A percentile compares a stretch with the other conserved stretches of the same genome.
phyloP scores from a whole-genome alignment of 495 filamentous ascomycete genomes.

The Penicillium silybi region DNA sequence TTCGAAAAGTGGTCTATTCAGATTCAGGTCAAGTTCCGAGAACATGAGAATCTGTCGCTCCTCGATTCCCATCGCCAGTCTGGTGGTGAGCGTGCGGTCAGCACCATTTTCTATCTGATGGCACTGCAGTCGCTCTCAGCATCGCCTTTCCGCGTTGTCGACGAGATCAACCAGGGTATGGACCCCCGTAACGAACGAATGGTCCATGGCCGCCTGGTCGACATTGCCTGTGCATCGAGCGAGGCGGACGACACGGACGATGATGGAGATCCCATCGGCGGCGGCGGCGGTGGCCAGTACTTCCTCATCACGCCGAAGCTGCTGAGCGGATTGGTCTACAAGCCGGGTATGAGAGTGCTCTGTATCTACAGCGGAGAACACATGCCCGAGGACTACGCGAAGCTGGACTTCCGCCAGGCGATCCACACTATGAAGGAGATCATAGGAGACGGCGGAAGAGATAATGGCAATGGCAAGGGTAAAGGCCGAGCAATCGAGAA shows the following conservation, averaged over 20 bases:
- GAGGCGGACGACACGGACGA: conserved; percentile 14
- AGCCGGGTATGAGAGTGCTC: conserved; percentile 84
- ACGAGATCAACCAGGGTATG: conserved; percentile 99
- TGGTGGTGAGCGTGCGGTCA: conserved; percentile 92
- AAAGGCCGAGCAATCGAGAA: conserved; percentile 17
- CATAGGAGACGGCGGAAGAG: background rate
- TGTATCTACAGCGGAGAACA: conserved; percentile 92
- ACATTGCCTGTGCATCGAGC: conserved; percentile 68
- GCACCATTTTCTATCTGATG: conserved; percentile 99
- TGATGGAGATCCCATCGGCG: conserved; percentile 19
- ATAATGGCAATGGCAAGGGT: conserved; percentile 10
- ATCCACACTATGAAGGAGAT: conserved; percentile 32
- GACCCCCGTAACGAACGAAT: conserved; percentile 96
- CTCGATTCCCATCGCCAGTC: conserved; percentile 92
- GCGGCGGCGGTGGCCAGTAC: conserved; percentile 55
- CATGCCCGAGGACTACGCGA: conserved; percentile 58
- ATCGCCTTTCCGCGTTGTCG: conserved; percentile 97
- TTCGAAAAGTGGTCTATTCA: conserved; percentile 93
- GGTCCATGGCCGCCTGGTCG: conserved; percentile 94
- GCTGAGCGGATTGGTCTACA: conserved; percentile 77
- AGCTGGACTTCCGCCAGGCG: conserved; percentile 30
- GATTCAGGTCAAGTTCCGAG: conserved; percentile 90
- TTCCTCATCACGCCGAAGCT: conserved; percentile 99
- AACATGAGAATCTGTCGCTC: conserved; percentile 76
- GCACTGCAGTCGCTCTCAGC: conserved; percentile 90